These are phyloP conservation scores for Populus ilicifolia DNA, from an alignment of 345 rosid species.

Conservation along the genomic window DNA sequence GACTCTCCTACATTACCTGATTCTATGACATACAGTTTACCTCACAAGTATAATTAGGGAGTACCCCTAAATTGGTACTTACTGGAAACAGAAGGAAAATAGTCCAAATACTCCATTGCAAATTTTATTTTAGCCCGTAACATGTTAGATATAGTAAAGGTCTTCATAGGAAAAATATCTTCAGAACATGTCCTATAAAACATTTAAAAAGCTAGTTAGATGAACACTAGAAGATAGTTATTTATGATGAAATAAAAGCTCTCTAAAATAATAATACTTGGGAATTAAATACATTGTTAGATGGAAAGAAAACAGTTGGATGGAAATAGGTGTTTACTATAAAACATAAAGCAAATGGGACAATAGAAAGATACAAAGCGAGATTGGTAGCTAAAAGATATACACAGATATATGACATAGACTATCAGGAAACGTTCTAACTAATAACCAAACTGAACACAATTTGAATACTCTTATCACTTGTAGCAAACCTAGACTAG, in stretches of 20 bases:
- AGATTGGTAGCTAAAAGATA: not conserved
- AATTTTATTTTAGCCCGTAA: not conserved
- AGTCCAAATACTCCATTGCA: not conserved
- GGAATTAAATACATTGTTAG: not conserved
- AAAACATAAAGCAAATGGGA: no score
- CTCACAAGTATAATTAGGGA: not conserved
- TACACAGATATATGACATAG: no score
- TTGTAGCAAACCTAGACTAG: not conserved
- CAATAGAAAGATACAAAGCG: no score
- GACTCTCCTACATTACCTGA: no score
- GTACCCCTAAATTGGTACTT: not conserved
- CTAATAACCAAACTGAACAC: no score
- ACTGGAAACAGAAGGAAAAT: not conserved
- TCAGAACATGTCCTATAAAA: rapidly evolving
- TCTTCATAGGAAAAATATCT: not conserved
- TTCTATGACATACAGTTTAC: not conserved
- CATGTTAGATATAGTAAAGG: no score
- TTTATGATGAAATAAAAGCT: no score
- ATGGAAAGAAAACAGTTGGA: no score
- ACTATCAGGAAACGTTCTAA: not conserved
- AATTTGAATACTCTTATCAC: not conserved
- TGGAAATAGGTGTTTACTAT: not conserved
- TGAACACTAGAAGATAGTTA: not conserved
- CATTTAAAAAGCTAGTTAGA: no score
- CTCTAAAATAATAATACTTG: not conserved